Evolutionary conservation across 2,329 filamentous ascomycete species (phyloP).

Genomic region (Trichothecium roseum): DNA sequence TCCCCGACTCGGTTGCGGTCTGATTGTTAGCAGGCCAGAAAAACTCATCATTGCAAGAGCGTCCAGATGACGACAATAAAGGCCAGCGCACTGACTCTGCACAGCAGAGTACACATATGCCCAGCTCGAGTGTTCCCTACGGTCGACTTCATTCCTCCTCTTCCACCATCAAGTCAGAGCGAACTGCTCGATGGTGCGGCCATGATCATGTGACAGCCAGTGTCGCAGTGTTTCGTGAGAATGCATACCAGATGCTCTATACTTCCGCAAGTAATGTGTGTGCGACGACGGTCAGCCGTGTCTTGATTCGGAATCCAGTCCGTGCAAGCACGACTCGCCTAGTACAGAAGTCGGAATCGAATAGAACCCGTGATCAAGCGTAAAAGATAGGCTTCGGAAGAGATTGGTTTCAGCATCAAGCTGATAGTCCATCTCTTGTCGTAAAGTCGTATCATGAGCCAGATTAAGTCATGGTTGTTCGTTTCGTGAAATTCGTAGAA

Average conservation of each 20-base stretch:
- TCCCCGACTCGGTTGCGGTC: slow-evolving; percentile 9
- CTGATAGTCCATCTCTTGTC: slow-evolving; percentile 14
- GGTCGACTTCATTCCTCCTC: slow-evolving; percentile 1
- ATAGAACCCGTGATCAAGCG: slow-evolving; percentile 15
- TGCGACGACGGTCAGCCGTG: slow-evolving; percentile 17
- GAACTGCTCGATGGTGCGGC: slow-evolving; percentile 6
- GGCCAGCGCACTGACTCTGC: slow-evolving; percentile 4
- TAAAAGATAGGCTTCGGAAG: slow-evolving; percentile 15
- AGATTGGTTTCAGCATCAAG: slow-evolving; percentile 22
- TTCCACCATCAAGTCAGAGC: neutral
- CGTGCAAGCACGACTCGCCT: slow-evolving; percentile 7
- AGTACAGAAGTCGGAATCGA: slow-evolving; percentile 13
- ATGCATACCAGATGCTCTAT: slow-evolving; percentile 28
- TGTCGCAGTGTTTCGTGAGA: slow-evolving; percentile 18
- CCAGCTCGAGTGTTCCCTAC: slow-evolving; percentile 4
- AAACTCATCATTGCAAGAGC: too few species aligned
- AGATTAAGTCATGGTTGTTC: slow-evolving; percentile 22
- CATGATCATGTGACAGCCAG: slow-evolving; percentile 30
- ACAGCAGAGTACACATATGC: slow-evolving; percentile 4
- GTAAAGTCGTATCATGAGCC: slow-evolving; percentile 20
- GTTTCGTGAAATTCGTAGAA: slow-evolving; percentile 24
- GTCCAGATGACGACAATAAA: slow-evolving; percentile 2
- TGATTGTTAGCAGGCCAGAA: slow-evolving; percentile 5
- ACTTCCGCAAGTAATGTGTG: slow-evolving; percentile 22
- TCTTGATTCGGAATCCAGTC: slow-evolving; percentile 17